Percentiles rank a stretch among this genome's conserved stretches.
Evolutionary conservation across 805 yeast genomes (phyloP).

Genomic region (Saccharomyces cerevisiae): DNA sequence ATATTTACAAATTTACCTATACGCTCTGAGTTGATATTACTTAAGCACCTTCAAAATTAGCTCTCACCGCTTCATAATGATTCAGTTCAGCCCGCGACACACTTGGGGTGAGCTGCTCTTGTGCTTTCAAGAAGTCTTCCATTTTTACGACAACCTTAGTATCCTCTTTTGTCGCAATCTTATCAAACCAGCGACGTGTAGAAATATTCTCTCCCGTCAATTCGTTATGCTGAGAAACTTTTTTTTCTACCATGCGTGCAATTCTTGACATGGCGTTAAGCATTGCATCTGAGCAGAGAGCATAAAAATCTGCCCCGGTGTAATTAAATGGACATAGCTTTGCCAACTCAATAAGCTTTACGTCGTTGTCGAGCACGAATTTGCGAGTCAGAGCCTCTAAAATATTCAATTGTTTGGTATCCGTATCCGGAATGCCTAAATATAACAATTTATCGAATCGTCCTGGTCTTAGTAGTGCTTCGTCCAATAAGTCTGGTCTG

Average conservation of each 20-base stretch:
- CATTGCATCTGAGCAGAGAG: slow-evolving; percentile 92
- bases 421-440: slow-evolving; percentile 85
- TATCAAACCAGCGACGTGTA: slow-evolving; percentile 86
- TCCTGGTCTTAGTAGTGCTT: slow-evolving; percentile 88
- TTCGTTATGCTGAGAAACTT: slow-evolving; percentile 46
- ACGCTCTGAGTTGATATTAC: background rate
- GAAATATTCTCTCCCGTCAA: slow-evolving; percentile 41
- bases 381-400: slow-evolving; percentile 84
- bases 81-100: slow-evolving; percentile 81
- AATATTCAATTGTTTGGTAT: slow-evolving; percentile 79
- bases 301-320: slow-evolving; percentile 98
- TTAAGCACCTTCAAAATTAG: slow-evolving; percentile 51
- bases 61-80: slow-evolving; percentile 73
- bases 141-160: slow-evolving; percentile 56
- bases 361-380: slow-evolving; percentile 52
- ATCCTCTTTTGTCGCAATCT: slow-evolving; percentile 60
- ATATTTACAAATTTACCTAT: background rate
- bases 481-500: slow-evolving; percentile 90
- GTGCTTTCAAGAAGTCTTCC: slow-evolving; percentile 75
- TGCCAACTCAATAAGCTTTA: slow-evolving; percentile 54
- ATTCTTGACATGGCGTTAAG: slow-evolving; percentile 90
- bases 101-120: slow-evolving; percentile 63
- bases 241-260: slow-evolving; percentile 65
- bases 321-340: slow-evolving; percentile 74
- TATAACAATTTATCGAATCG: slow-evolving; percentile 93